Evolutionary conservation across 768 basidiomycete species (phyloP).

Genomic region (Mycena albidolilacea): DNA sequence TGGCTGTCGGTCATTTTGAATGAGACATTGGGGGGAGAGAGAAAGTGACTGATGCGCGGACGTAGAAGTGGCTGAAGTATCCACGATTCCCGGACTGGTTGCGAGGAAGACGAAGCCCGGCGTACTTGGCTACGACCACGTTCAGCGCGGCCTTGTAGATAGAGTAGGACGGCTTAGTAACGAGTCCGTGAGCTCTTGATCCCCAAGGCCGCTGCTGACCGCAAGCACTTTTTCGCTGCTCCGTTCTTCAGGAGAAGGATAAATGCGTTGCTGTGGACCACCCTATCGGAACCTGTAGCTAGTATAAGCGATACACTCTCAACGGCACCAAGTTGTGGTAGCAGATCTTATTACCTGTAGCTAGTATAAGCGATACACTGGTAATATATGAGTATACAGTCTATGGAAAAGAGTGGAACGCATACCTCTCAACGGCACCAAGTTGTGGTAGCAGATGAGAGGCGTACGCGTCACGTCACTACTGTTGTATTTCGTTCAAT

Average conservation of each 20-base stretch:
- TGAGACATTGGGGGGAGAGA: not conserved
- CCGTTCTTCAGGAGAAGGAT: constrained; percentile 35
- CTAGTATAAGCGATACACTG: no score
- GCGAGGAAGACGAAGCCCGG: constrained; percentile 55
- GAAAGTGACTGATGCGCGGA: not conserved
- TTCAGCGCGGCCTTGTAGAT: constrained; percentile 56
- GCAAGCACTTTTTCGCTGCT: constrained; percentile 52
- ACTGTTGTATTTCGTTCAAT: no score
- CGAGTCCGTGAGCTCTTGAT: constrained; percentile 43
- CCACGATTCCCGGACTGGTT: constrained; percentile 55
- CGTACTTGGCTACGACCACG: constrained; percentile 56
- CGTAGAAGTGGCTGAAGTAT: constrained; percentile 36
- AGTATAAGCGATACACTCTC: no score
- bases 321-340: no score
- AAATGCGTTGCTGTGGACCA: constrained; percentile 23
- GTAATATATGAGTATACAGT: no score
- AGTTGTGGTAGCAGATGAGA: no score
- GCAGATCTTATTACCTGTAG: no score
- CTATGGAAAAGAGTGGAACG: no score
- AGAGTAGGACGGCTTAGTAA: constrained; percentile 45
- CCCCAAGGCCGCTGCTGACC: constrained; percentile 49
- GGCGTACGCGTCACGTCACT: no score
- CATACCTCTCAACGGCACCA: no score
- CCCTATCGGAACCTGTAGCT: no score
- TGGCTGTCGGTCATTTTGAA: not conserved